Evolutionary conservation across 108 stramenopile genomes (phyloP).

Genomic region (Pseudonitzschia delicatissima): DNA sequence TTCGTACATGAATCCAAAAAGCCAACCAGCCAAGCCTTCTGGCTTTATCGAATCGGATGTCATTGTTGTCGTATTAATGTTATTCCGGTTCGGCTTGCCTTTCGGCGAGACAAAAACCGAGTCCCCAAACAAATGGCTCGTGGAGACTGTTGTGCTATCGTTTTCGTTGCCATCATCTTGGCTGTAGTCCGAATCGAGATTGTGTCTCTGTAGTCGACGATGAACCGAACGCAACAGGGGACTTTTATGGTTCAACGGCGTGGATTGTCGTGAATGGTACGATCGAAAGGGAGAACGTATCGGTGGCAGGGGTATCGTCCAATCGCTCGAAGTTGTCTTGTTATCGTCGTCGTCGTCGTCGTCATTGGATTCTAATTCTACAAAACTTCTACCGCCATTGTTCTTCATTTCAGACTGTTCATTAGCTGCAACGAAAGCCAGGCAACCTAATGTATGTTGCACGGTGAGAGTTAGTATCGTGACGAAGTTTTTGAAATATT

Average conservation of each 20-base stretch:
- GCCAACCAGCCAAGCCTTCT: slow-evolving; percentile 24
- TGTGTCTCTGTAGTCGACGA: neutral
- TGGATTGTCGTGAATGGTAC: slow-evolving; percentile 1
- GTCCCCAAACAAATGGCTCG: neutral
- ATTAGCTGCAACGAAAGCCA: neutral
- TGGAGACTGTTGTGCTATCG: neutral
- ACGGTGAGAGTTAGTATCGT: no score
- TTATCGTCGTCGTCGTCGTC: neutral
- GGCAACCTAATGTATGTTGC: no score
- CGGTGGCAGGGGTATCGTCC: slow-evolving; percentile 7
- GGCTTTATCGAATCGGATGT: slow-evolving; percentile 7
- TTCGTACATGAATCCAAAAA: slow-evolving; percentile 62
- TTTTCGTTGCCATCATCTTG: neutral
- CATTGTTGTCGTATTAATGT: neutral
- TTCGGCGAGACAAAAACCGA: neutral
- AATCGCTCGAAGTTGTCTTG: neutral
- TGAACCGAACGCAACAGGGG: neutral
- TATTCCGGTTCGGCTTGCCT: neutral
- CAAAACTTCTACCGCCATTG: neutral
- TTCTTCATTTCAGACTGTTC: slow-evolving; percentile 13
- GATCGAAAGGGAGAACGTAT: neutral
- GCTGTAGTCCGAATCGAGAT: neutral
- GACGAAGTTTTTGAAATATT: no score
- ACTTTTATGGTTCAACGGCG: neutral
- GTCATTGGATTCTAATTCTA: neutral